Conservation (phyloP, 768 basidiomycete genomes). For the Lactarius hatsudake region DNA sequence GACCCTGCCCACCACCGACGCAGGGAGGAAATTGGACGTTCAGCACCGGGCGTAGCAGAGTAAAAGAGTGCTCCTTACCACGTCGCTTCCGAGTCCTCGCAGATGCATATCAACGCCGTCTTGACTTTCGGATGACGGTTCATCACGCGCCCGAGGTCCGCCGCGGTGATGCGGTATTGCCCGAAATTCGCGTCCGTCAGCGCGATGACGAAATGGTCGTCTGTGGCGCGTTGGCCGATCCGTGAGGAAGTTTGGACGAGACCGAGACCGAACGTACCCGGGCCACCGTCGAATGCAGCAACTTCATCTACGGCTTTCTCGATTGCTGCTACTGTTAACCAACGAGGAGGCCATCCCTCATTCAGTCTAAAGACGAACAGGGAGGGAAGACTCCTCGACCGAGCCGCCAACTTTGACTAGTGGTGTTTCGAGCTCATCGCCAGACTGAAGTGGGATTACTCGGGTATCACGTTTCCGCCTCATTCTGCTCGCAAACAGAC, state of each 20-base stretch:
- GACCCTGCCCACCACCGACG: slow-evolving; percentile 42
- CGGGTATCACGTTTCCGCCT: neutral
- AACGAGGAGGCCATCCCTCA: neutral
- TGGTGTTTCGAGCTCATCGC: slow-evolving; percentile 56
- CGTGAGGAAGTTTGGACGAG: neutral
- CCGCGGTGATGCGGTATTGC: slow-evolving; percentile 57
- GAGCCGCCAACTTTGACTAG: slow-evolving; percentile 50
- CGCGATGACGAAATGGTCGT: slow-evolving; percentile 70
- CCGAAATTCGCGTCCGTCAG: slow-evolving; percentile 72
- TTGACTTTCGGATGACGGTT: slow-evolving; percentile 60
- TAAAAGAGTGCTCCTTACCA: slow-evolving; percentile 43
- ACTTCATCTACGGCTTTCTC: slow-evolving; percentile 60
- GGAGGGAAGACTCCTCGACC: slow-evolving; percentile 37
- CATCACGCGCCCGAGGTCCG: slow-evolving; percentile 57
- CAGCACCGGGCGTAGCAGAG: neutral
- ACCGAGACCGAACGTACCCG: slow-evolving; percentile 36
- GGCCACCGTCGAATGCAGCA: slow-evolving; percentile 59
- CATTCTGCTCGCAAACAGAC: too few species aligned
- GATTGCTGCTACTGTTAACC: slow-evolving; percentile 55
- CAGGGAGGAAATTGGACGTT: too few species aligned
- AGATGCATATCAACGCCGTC: slow-evolving; percentile 43
- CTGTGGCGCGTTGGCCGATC: slow-evolving; percentile 32
- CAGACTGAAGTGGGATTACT: slow-evolving; percentile 43
- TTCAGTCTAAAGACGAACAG: slow-evolving; percentile 12
- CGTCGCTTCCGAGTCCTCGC: slow-evolving; percentile 61